Evolutionary conservation across 306 rosid species (phyloP), one percentile per base, ranked within the genome.

Genomic region (Sicyos edulis): DNA sequence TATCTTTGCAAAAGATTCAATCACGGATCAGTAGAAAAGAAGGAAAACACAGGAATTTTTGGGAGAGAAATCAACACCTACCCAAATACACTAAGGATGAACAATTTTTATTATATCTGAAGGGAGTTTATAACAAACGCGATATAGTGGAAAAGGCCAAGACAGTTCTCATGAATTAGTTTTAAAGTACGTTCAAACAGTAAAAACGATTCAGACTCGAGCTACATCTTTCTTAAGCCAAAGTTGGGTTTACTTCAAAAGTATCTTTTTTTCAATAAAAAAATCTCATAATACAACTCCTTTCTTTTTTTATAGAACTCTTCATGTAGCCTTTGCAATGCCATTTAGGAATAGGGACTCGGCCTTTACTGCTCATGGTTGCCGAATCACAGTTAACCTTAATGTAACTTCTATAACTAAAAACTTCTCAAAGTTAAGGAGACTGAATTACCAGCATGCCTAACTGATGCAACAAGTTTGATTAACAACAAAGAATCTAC

Each of bases 21-120:
- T 7, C 0, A 8, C 63, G 24, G 32, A n/a, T 50, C 4, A 19
- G 53, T 40, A 64, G n/a, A 64, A 52, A 42, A 42, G 11, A 66
- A 42, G 3, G 19, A 66, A 66, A 15, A 19, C 37, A 32, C 71
- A 44, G 54, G 54, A 26, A 11, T 65, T 8, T 65, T 65, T 6
- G 53, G 17, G 10, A 42, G 54, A 19, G 71, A 65, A 44, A 65
- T 42, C 71, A 65, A 65, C 54, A 42, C 54, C 11, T 44, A 17
- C n/a, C 34, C 5, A 7, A 44, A 6, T 44, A 49, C 51, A 37
- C 51, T 34, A 37, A 37, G 47, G 26, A 63, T 17, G 16, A 61
- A 61, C 5, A 17, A 7, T 37, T 63, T 63, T 62, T 47, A 52
- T 42, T 11, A 65, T 42, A 64, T n/a, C 34, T 5, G 53, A 65